These are phyloP conservation scores for Fusarium globosum DNA, from an alignment of 2,329 filamentous ascomycete genomes.

Conservation along the genomic window DNA sequence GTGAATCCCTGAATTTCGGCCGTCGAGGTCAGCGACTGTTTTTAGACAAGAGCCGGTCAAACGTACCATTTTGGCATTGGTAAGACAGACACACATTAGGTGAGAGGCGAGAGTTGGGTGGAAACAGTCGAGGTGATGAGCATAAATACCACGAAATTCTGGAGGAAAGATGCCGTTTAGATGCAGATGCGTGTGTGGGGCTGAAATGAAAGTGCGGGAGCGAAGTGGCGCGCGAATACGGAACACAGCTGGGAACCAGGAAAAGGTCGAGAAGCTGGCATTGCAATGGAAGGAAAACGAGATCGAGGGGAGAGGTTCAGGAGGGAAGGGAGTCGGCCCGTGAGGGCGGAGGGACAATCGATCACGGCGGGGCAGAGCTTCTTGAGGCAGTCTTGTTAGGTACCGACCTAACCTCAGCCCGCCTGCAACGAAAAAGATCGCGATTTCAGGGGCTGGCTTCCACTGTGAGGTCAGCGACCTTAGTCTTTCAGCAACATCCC, in stretches of 20 bases:
- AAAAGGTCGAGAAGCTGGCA: background rate
- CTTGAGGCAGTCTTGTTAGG: too few species aligned
- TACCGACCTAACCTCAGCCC: background rate
- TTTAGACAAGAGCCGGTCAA: background rate
- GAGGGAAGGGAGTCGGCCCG: background rate
- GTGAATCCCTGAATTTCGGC: fast-evolving
- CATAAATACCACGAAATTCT: background rate
- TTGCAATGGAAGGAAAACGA: background rate
- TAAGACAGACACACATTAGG: background rate
- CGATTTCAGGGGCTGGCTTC: background rate
- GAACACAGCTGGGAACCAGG: background rate
- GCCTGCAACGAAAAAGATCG: background rate
- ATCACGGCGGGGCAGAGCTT: background rate
- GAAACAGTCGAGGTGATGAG: background rate
- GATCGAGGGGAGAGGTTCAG: background rate
- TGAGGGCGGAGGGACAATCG: background rate
- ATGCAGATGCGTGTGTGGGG: too few species aligned
- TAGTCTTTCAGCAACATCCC: background rate
- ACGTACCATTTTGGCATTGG: background rate
- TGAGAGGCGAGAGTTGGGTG: too few species aligned
- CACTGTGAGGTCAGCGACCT: background rate
- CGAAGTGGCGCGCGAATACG: background rate
- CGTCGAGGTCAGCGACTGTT: background rate
- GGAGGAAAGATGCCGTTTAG: fast-evolving
- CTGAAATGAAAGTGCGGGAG: fast-evolving